Percentiles rank a stretch among this genome's conserved stretches.
phyloP scores from a whole-genome alignment of 305 asterid genomes.

The Euphrasia arctica region DNA sequence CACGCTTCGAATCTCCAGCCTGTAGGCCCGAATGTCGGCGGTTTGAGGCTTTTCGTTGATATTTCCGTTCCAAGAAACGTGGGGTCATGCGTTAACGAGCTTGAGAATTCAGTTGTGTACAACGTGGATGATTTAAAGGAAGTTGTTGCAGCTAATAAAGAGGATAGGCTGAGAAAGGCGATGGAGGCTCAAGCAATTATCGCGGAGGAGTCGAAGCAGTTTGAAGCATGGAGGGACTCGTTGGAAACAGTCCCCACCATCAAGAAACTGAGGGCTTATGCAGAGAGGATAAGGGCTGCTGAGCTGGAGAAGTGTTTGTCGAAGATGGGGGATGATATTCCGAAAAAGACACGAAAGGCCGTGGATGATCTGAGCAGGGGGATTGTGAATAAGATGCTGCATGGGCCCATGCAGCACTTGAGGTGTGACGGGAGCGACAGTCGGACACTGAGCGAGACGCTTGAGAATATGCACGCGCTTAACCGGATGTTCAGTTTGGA shows the following conservation, averaged over 20 bases:
- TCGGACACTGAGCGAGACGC: constrained; percentile 83
- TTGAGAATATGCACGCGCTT: constrained; percentile 97
- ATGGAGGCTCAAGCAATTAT: constrained; percentile 94
- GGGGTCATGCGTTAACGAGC: constrained; percentile 76
- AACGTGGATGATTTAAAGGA: constrained; percentile 96
- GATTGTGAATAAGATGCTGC: constrained; percentile 87
- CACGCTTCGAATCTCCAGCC: constrained; percentile 55
- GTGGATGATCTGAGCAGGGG: constrained; percentile 92
- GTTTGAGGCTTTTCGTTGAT: constrained; percentile 71
- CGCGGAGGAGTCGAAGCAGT: constrained; percentile 72
- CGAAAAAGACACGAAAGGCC: constrained; percentile 79
- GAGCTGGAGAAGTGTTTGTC: constrained; percentile 92
- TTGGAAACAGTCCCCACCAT: constrained; percentile 93
- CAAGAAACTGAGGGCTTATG: constrained; percentile 92
- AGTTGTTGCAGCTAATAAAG: constrained; percentile 96
- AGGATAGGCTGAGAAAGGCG: constrained; percentile 84
- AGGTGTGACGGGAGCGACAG: constrained; percentile 96
- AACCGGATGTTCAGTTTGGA: constrained; percentile 92
- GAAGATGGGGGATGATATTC: constrained; percentile 87
- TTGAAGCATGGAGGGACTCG: constrained; percentile 97
- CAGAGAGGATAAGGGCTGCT: constrained; percentile 77
- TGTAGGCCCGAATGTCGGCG: constrained; percentile 43
- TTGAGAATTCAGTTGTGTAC: constrained; percentile 64
- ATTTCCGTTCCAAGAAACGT: constrained; percentile 95
- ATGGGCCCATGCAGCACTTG: constrained; percentile 97